Conservation (phyloP, 2,329 filamentous ascomycete genomes). For the Aspergillus uvarum region DNA sequence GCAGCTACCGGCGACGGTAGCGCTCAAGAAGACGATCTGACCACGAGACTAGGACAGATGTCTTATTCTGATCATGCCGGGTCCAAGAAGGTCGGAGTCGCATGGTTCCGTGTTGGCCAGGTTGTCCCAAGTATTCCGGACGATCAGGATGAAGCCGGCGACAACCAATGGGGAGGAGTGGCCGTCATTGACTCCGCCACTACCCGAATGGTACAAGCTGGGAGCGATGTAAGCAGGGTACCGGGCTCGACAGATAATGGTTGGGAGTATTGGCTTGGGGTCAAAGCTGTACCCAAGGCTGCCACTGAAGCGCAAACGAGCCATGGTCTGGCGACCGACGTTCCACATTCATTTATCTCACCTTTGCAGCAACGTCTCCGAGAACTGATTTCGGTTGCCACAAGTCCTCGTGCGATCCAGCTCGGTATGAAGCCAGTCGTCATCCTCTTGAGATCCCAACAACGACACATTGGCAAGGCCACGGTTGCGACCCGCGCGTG, state of each 20-base stretch:
- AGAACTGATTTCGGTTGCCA: constrained; percentile 83
- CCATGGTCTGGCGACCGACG: constrained; percentile 39
- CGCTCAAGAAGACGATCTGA: constrained; percentile 70
- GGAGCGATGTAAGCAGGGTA: constrained; percentile 77
- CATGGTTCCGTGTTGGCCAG: constrained; percentile 89
- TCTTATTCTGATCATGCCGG: constrained; percentile 23
- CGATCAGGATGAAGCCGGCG: constrained; percentile 59
- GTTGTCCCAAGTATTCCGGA: constrained; percentile 53
- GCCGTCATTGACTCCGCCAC: constrained; percentile 81
- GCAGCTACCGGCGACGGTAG: constrained; percentile 55
- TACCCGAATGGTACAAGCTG: constrained; percentile 88
- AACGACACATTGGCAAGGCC: constrained; percentile 91
- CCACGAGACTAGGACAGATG: constrained; percentile 39
- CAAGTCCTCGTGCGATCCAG: constrained; percentile 81
- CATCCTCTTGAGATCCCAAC: constrained; percentile 84
- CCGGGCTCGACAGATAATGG: constrained; percentile 73
- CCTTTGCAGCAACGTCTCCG: constrained; percentile 70
- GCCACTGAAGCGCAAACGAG: constrained; percentile 33
- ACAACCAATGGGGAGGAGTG: constrained; percentile 79
- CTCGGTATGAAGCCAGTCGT: constrained; percentile 84
- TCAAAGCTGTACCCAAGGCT: constrained; percentile 62
- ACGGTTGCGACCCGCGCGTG: constrained; percentile 74
- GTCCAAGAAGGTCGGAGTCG: constrained; percentile 61
- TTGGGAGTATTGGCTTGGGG: constrained; percentile 88
- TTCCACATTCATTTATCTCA: constrained; percentile 51